Base-by-base conservation (phyloP, 78 protist species). In the Acrasis kona region DNA sequence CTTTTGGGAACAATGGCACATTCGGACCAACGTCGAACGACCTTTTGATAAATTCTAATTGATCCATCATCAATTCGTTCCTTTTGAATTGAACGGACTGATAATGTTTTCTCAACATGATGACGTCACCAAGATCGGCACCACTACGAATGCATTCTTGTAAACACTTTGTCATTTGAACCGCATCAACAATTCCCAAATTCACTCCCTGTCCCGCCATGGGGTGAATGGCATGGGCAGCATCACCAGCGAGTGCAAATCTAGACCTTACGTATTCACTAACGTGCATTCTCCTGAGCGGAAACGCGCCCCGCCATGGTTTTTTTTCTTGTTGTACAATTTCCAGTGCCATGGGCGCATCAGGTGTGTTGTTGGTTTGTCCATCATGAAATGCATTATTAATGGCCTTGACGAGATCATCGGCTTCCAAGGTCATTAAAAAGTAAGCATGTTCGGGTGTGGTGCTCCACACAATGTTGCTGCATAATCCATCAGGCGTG, bases 151-250 rank as follows among this genome's bases (percentile, higher is more conserved):
- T 41, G 0, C 76, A 61, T 30, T 80, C 87, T 39, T 35, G 35
- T 1, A 86, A 36, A 0, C 39, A 50, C 1, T 39, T 1, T 0
- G 82, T 37, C 8, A 89, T 71, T 2, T 61, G 36, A 28, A 57
- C 41, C 10, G 70, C 93, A 75, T 89, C 93, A 0, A 58, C 81
- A 28, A 89, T 29, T 28, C 93, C 93, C n/a, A 86, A 35, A 58
- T 89, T 89, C 5, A 83, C 84, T n/a, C 93, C 93, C 80, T 89
- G 93, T 8, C 93, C 93, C 5, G 93, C 93, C 32, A 89, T 38
- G 57, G 93, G 93, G 74, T 89, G 93, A 32, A 86, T 85, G 1
- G 72, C n/a, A 37, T 89, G 93, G 2, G 93, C 89, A 0, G 93
- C 93, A 75, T 89, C 93, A 30, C 71, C 71, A 67, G 28, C 71